Base-by-base conservation (phyloP, 2,329 filamentous ascomycete genomes). In the Torrubiellomyces zombiae region DNA sequence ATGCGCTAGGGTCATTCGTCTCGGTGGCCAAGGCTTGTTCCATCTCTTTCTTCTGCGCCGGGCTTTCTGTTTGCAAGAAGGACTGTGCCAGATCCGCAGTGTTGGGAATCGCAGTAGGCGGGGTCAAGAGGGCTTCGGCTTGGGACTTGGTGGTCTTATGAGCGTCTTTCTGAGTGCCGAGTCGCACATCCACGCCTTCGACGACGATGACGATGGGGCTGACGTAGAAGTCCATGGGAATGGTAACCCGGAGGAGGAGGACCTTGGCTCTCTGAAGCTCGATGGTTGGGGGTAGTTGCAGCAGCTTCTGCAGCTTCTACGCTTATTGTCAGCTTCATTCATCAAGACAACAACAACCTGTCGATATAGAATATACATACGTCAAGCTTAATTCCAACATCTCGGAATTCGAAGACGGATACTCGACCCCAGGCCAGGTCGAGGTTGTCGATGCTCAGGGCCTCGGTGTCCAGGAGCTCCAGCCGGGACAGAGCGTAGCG, bases 181-280 rank as follows among this genome's bases (percentile, higher is more conserved):
- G 42, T 31, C 72, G 65, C 16, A 91, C 63, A 35, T 85, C 68
- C 32, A 94, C 69, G 12, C 82, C 83, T 38, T 86, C 72, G 13
- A 86, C 64, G 43, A 93, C 79, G 39, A 86, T 69, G 16, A 67
- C 60, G 44, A 95, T 91, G 15, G 81, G 75, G 37, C 76, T 85
- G 26, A 72, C 76, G 48, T 85, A 83, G 36, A 94, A 75, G 48
- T 94, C 81, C 45, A 89, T 75, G 9, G 86, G 82, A 25, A 95
- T 65, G 6, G 77, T 91, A 27, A 94, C 58, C 40, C 78, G 76
- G 14, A 95, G 66, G 6, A 77, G 60, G 3, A 77, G 56, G 26
- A 93, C 70, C 35, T 72, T 74, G 28, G 86, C 85, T 44, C 71
- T 75, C 26, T 69, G 65, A 9, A 94, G 58, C 32, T 67, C 62